These are phyloP conservation scores for Aspergillus affinis DNA, from an alignment of 495 filamentous ascomycete species.

Conservation along the genomic window DNA sequence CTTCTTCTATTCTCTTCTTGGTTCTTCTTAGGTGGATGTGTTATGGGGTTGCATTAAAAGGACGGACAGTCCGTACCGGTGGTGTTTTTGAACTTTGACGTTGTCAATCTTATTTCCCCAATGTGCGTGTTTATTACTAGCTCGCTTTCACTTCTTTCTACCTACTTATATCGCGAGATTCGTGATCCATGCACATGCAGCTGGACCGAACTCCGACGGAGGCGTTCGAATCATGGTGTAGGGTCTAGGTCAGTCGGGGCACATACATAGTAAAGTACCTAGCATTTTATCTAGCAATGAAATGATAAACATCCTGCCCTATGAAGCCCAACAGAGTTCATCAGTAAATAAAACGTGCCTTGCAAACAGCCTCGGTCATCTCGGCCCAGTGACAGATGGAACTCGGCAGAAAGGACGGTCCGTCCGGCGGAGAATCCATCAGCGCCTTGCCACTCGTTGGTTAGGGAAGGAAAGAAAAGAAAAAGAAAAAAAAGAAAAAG, in stretches of 20 bases:
- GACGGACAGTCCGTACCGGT: constrained; percentile 20
- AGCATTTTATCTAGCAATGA: neutral
- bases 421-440: constrained; percentile 15
- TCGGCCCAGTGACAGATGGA: no score
- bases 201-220: neutral
- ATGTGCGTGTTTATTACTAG: constrained; percentile 1
- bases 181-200: neutral
- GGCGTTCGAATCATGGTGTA: neutral
- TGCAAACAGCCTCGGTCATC: constrained; percentile 15
- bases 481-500: constrained; percentile 2
- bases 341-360: no score
- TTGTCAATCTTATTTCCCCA: neutral
- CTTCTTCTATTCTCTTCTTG: constrained; percentile 4
- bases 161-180: neutral
- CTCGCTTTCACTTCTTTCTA: constrained; percentile 5
- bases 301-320: neutral
- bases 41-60: constrained; percentile 18
- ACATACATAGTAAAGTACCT: neutral
- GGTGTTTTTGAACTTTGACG: constrained; percentile 11
- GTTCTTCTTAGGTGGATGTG: constrained; percentile 13
- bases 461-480: neutral
- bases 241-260: neutral
- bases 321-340: neutral
- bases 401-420: neutral
- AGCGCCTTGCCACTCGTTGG: no score